Evolutionary conservation across 2,329 filamentous ascomycete species (phyloP), one percentile per base, ranked within the genome.

Genomic region (Colletotrichum simmondsii): DNA sequence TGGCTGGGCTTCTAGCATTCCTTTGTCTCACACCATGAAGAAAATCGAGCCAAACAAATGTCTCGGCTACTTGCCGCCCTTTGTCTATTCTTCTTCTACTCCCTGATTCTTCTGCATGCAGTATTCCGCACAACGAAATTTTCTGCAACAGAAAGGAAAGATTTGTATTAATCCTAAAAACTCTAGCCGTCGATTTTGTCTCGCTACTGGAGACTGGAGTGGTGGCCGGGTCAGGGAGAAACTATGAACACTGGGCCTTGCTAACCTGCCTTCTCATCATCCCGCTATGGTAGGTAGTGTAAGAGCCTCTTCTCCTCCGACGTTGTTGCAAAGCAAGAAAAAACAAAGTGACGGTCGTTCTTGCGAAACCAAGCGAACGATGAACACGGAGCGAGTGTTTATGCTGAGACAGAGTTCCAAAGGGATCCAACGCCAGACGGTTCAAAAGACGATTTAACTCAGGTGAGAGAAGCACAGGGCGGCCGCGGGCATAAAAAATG

Each of bases 371-470:
- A 59, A 73, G 71, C 56, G 61, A 73, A 54, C 53, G 65, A 65
- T 32, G 54, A 53, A 42, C 37, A 42, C 61, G 26, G 64, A 74
- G 57, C 70, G 70, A 70, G 53, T 62, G 73, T 73, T 58, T 53
- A 67, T 67, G 54, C 73, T 49, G 56, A 75, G 74, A 72, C 58
- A 42, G 57, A 74, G 64, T 59, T 56, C 72, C 52, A 64, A 68
- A 22, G 28, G 46, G 26, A 35, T 71, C 73, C 76, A 81, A 81
- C 79, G 80, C 80, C 79, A 76, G 69, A 74, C 52, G 53, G 54
- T 65, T 56, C 42, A 66, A n/a, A n/a, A n/a, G n/a, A n/a, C n/a
- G n/a, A n/a, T n/a, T 49, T 10, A 49, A 42, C 14, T 49, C 42
- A 58, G 42, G 35, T n/a, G 68, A 32, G 46, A 22, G 30, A 53